Evolutionary conservation across 495 filamentous ascomycete genomes (phyloP).

Genomic region (Daldinia bambusicola): DNA sequence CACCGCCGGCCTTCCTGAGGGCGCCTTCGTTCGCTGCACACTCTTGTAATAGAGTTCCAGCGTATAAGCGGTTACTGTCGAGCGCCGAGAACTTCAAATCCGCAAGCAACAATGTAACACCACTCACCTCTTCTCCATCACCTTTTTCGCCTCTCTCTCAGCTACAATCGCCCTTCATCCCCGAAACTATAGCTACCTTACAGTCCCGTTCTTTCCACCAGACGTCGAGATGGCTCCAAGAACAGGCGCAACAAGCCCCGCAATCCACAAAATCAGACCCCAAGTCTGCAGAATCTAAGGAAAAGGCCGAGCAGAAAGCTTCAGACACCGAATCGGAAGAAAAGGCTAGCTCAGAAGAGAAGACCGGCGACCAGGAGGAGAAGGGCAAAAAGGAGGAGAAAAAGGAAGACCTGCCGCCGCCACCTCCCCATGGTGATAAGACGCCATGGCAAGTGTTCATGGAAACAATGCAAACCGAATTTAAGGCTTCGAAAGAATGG

Average conservation of each 20-base stretch:
- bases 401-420: slow-evolving; percentile 82
- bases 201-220: slow-evolving; percentile 56
- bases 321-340: slow-evolving; percentile 55
- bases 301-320: slow-evolving; percentile 41
- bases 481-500: slow-evolving; percentile 98
- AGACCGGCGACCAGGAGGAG: slow-evolving; percentile 58
- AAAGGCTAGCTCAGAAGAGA: slow-evolving; percentile 56
- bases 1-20: slow-evolving; percentile 51
- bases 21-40: slow-evolving; percentile 52
- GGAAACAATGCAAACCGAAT: slow-evolving; percentile 90
- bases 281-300: slow-evolving; percentile 49
- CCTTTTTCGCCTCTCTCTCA: slow-evolving; percentile 42
- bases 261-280: slow-evolving; percentile 52
- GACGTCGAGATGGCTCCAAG: slow-evolving; percentile 49
- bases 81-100: slow-evolving; percentile 44
- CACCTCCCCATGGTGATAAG: slow-evolving; percentile 96
- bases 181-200: slow-evolving; percentile 48
- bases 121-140: slow-evolving; percentile 43
- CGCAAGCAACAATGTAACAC: slow-evolving; percentile 32
- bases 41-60: slow-evolving; percentile 62
- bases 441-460: slow-evolving; percentile 98
- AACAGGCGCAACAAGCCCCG: slow-evolving; percentile 39
- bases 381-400: slow-evolving; percentile 65
- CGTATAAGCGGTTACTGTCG: slow-evolving; percentile 68
- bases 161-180: slow-evolving; percentile 60